Percentiles rank a stretch among this genome's conserved stretches.
Evolutionary conservation across 768 basidiomycete species (phyloP).

Genomic region (Boletus tomentosulus): DNA sequence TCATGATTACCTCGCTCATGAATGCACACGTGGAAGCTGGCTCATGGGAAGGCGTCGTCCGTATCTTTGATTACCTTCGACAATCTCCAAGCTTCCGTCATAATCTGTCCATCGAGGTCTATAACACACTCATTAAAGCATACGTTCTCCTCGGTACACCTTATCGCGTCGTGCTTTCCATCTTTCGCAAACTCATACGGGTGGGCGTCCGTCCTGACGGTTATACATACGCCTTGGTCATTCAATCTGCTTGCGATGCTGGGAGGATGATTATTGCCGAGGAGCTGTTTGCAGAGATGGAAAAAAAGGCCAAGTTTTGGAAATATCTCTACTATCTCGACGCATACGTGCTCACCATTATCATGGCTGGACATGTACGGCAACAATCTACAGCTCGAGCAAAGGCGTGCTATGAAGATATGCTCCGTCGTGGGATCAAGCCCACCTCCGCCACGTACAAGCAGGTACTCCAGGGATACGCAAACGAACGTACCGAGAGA

Average conservation of each 20-base stretch:
- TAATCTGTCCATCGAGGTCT: slow-evolving; percentile 53
- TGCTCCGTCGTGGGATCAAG: slow-evolving; percentile 58
- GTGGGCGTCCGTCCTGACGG: slow-evolving; percentile 53
- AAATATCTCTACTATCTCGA: slow-evolving; percentile 42
- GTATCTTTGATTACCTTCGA: slow-evolving; percentile 60
- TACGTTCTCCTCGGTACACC: slow-evolving; percentile 80
- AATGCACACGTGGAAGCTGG: slow-evolving; percentile 79
- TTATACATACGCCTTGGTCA: slow-evolving; percentile 66
- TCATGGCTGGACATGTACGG: slow-evolving; percentile 72
- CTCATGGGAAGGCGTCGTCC: slow-evolving; percentile 72
- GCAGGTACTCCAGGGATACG: slow-evolving; percentile 62
- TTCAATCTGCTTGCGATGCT: slow-evolving; percentile 78
- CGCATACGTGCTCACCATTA: slow-evolving; percentile 62
- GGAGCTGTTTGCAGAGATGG: slow-evolving; percentile 68
- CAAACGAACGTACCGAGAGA: slow-evolving; percentile 42
- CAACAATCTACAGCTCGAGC: slow-evolving; percentile 50
- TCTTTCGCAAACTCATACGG: slow-evolving; percentile 56
- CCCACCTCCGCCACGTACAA: slow-evolving; percentile 68
- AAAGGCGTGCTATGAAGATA: slow-evolving; percentile 64
- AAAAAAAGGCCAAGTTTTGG: slow-evolving; percentile 35
- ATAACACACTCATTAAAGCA: slow-evolving; percentile 80
- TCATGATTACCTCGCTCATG: slow-evolving; percentile 70
- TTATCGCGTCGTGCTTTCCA: slow-evolving; percentile 52
- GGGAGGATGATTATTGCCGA: slow-evolving; percentile 59
- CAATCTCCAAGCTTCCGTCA: slow-evolving; percentile 33